phyloP scores from a whole-genome alignment of 2,329 filamentous ascomycete species.

The Ophiocordyceps camponoti-saundersi region DNA sequence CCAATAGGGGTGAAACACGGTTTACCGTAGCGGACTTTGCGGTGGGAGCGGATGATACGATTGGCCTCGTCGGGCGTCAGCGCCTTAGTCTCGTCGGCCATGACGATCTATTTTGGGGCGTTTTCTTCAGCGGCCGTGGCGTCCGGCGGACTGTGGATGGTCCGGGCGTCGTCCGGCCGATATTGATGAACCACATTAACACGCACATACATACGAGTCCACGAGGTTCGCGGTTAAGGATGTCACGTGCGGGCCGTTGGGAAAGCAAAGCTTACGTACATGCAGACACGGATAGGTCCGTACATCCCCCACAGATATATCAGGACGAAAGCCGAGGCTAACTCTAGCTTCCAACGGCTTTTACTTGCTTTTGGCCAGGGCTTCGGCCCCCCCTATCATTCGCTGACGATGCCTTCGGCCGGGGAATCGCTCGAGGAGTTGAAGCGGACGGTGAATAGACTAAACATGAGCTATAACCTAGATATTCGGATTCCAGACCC shows the following conservation, averaged over 20 bases:
- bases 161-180: no score
- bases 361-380: no score
- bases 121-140: not conserved
- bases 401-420: not conserved
- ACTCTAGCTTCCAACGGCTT: no score
- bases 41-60: constrained; percentile 52
- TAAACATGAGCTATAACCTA: constrained; percentile 11
- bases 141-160: not conserved
- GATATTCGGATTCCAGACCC: constrained; percentile 8
- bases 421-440: constrained; percentile 4
- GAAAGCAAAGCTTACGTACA: no score
- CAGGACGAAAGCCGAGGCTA: no score
- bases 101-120: not conserved
- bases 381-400: no score
- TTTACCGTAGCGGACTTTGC: constrained; percentile 52
- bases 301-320: no score
- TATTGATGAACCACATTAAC: no score
- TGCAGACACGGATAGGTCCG: no score
- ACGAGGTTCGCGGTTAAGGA: no score
- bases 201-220: no score
- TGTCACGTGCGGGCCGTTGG: no score
- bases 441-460: constrained; percentile 7
- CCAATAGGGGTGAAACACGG: not conserved
- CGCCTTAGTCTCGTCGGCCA: not conserved
- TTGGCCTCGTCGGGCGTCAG: constrained; percentile 48